These are phyloP conservation scores for Santalum album DNA, from an alignment of 164 flowering plant genomes.

Conservation along the genomic window DNA sequence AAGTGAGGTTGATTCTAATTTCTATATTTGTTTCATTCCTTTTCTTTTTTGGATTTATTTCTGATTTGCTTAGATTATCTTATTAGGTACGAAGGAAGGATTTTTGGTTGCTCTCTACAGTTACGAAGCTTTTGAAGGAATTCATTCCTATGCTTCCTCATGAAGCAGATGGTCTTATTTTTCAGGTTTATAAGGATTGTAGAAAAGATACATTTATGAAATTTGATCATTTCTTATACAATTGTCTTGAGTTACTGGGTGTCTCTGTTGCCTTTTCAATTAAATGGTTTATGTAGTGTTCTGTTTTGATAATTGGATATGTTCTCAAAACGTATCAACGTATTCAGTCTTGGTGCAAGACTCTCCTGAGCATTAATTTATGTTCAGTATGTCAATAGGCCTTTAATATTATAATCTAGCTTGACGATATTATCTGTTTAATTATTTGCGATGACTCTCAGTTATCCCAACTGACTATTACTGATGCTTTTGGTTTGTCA, in stretches of 20 bases:
- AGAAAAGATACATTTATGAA: no score
- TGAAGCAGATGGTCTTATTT: constrained; percentile 98
- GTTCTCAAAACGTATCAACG: no score
- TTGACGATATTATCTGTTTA: background rate
- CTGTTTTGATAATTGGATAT: no score
- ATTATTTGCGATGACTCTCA: background rate
- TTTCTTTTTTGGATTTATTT: background rate
- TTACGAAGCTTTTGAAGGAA: constrained; percentile 62
- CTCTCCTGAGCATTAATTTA: no score
- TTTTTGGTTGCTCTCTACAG: constrained; percentile 90
- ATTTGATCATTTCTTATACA: no score
- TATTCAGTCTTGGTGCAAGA: no score
- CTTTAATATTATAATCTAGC: no score
- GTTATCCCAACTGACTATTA: background rate
- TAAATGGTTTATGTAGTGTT: no score
- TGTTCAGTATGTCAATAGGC: background rate
- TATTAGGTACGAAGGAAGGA: constrained; percentile 89
- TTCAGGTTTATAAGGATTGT: constrained; percentile 53
- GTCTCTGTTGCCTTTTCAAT: no score
- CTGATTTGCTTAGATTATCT: background rate
- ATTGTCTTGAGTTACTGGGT: no score
- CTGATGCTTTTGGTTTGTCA: constrained; percentile 20
- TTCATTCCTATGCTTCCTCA: constrained; percentile 94
- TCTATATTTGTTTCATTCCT: background rate
- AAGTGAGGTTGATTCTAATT: background rate